Evolutionary conservation across 2,329 filamentous ascomycete genomes (phyloP).

Genomic region (Metarhizium rileyi): DNA sequence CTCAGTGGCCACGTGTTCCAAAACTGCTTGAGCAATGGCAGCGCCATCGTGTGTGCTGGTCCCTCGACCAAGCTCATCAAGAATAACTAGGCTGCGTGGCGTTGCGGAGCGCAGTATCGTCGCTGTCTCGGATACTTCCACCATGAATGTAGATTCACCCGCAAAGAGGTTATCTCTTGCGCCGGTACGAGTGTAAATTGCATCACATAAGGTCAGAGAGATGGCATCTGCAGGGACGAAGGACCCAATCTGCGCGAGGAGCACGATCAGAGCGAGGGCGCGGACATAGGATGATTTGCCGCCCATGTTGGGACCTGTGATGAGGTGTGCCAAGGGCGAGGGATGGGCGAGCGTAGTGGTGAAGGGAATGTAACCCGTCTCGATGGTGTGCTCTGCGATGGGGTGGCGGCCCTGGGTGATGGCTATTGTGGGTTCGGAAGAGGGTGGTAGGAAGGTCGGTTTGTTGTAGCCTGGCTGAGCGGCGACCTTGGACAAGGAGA

Average conservation of each 20-base stretch:
- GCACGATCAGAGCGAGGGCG: conserved; percentile 78
- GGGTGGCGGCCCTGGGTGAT: conserved; percentile 67
- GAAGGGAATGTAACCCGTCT: conserved; percentile 87
- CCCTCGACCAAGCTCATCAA: conserved; percentile 89
- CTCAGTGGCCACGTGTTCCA: conserved; percentile 72
- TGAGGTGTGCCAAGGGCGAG: conserved; percentile 63
- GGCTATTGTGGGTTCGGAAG: conserved; percentile 55
- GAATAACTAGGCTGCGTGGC: conserved; percentile 72
- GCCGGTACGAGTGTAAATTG: conserved; percentile 91
- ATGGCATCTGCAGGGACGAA: conserved; percentile 78
- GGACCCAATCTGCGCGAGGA: conserved; percentile 90
- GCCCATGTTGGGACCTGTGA: conserved; percentile 98
- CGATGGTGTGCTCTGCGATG: conserved; percentile 86
- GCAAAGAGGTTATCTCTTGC: conserved; percentile 94
- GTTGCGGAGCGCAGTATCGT: conserved; percentile 86
- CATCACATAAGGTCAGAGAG: conserved; percentile 72
- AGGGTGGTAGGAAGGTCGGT: conserved; percentile 55
- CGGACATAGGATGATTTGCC: conserved; percentile 98
- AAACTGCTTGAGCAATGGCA: conserved; percentile 85
- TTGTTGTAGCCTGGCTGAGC: conserved; percentile 80
- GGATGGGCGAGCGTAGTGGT: conserved; percentile 62
- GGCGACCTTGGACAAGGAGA: conserved; percentile 78
- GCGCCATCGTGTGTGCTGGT: conserved; percentile 94
- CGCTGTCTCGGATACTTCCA: conserved; percentile 86
- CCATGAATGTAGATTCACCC: conserved; percentile 95